These are phyloP conservation scores for Pleurotus eryngii DNA, from an alignment of 768 basidiomycete genomes.

Conservation along the genomic window DNA sequence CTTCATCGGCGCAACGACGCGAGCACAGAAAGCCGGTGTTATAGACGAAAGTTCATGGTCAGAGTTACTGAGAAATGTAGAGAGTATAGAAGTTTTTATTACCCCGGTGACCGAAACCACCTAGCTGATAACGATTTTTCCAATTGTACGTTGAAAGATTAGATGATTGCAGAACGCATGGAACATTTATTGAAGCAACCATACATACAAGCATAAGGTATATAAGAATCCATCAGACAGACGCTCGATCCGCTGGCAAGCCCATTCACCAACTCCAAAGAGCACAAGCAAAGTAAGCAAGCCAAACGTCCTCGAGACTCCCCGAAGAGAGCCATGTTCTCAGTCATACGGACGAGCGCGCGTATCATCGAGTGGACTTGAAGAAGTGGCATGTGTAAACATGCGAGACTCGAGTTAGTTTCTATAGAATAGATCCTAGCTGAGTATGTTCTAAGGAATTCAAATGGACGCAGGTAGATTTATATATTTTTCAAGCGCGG, in stretches of 20 bases:
- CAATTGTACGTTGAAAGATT: too few relatives aligned
- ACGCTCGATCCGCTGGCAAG: conserved; percentile 55
- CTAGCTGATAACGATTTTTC: too few relatives aligned
- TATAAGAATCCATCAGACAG: conserved; percentile 55
- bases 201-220: too few relatives aligned
- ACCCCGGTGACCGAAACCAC: background rate
- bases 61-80: conserved; percentile 3
- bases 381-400: conserved; percentile 74
- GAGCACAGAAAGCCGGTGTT: background rate
- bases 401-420: conserved; percentile 78
- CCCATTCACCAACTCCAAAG: conserved; percentile 26
- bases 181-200: too few relatives aligned
- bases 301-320: conserved; percentile 68
- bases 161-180: too few relatives aligned
- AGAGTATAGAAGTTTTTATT: background rate
- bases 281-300: conserved; percentile 20
- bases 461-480: background rate
- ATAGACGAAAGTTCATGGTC: conserved; percentile 4
- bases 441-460: conserved; percentile 69
- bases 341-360: conserved; percentile 60
- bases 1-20: conserved; percentile 1
- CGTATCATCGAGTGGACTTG: conserved; percentile 69
- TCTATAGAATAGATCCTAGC: conserved; percentile 80
- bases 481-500: conserved; percentile 27
- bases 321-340: conserved; percentile 49